These are phyloP conservation scores for Dorcoceras hygrometricum DNA, from an alignment of 257 asterid genomes.

Conservation along the genomic window DNA sequence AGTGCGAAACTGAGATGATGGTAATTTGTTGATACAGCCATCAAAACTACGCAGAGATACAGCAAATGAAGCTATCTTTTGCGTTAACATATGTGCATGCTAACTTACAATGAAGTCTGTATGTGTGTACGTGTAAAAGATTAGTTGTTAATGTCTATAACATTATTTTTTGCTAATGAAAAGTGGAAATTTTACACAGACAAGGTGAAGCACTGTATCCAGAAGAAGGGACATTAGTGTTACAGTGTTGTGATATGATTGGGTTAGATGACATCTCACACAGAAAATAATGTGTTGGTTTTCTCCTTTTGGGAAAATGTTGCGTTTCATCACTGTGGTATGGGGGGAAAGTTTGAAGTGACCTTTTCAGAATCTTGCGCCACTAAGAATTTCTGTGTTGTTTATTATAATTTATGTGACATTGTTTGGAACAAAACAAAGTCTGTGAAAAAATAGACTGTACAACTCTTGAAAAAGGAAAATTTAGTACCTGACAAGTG, in stretches of 20 bases:
- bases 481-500: too few species aligned
- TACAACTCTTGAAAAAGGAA: not conserved
- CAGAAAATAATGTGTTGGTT: slow-evolving; percentile 32
- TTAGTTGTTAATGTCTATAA: not conserved
- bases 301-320: slow-evolving; percentile 40
- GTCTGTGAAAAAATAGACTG: not conserved
- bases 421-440: not conserved
- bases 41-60: slow-evolving; percentile 3
- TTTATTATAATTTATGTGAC: not conserved
- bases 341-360: slow-evolving; percentile 7
- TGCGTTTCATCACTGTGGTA: slow-evolving; percentile 24
- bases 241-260: slow-evolving; percentile 23
- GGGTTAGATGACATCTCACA: slow-evolving; percentile 28
- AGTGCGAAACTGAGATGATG: slow-evolving; percentile 34
- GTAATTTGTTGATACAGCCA: slow-evolving; percentile 41
- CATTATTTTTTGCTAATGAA: not conserved
- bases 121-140: not conserved
- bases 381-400: slow-evolving; percentile 7
- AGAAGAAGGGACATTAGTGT: slow-evolving; percentile 39
- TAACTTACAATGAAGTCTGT: not conserved
- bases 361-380: slow-evolving; percentile 28
- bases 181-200: slow-evolving; percentile 5
- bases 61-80: not conserved
- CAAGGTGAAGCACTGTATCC: slow-evolving; percentile 28
- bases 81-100: not conserved